These are phyloP conservation scores for Colletotrichum sp. DNA, from an alignment of 2,329 filamentous ascomycete genomes.

Conservation along the genomic window DNA sequence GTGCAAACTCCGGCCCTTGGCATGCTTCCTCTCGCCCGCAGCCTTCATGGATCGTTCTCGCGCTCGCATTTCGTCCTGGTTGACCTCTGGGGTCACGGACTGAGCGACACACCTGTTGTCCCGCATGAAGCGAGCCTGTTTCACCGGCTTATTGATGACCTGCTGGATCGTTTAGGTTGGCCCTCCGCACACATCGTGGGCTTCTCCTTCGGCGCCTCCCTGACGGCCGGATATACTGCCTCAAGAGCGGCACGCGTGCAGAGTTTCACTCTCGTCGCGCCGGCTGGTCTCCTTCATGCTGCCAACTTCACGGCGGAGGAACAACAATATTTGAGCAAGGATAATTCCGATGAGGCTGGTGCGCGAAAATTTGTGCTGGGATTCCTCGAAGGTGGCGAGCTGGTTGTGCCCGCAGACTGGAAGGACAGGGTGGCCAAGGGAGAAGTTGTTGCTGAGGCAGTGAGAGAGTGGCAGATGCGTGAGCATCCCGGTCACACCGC, in stretches of 20 bases:
- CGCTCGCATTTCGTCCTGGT: conserved; percentile 44
- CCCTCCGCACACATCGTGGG: conserved; percentile 48
- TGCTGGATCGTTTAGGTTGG: conserved; percentile 49
- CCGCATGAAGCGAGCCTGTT: conserved; percentile 48
- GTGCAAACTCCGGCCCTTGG: conserved; percentile 56
- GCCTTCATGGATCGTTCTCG: conserved; percentile 39
- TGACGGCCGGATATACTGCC: conserved; percentile 42
- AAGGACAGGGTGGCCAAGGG: conserved; percentile 41
- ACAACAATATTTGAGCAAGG: conserved; percentile 26
- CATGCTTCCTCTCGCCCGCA: conserved; percentile 44
- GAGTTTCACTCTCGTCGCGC: conserved; percentile 48
- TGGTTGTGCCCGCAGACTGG: conserved; percentile 50
- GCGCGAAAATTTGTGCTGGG: conserved; percentile 40
- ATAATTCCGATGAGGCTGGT: conserved; percentile 30
- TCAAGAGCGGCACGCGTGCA: conserved; percentile 31
- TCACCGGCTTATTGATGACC: conserved; percentile 39
- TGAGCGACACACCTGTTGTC: conserved; percentile 50
- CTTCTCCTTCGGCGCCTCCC: conserved; percentile 53
- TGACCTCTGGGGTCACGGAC: conserved; percentile 59
- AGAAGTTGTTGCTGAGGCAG: conserved; percentile 50
- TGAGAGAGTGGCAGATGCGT: conserved; percentile 52
- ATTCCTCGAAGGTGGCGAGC: conserved; percentile 46
- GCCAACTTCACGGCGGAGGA: conserved; percentile 31
- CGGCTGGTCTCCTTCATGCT: conserved; percentile 45
- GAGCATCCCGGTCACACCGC: conserved; percentile 50